A percentile compares a stretch with the other conserved stretches of the same genome.
phyloP scores from a whole-genome alignment of 2,329 filamentous ascomycete genomes.

The Periconia digitata region DNA sequence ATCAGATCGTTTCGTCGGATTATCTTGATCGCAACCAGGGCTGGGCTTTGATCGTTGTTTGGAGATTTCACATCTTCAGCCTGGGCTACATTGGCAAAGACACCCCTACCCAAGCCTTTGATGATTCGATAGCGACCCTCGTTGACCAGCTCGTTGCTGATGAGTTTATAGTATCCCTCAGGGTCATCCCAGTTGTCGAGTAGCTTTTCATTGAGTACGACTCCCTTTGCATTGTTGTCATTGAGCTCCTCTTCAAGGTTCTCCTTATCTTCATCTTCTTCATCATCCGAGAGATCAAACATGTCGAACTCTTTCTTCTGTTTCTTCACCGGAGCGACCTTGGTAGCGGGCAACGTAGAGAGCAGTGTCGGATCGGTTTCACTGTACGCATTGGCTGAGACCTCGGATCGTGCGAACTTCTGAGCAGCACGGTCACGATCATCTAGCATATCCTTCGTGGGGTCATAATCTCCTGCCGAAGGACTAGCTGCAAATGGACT shows the following conservation, averaged over 20 bases:
- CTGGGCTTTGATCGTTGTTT: slow-evolving; percentile 47
- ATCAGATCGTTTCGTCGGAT: slow-evolving; percentile 95
- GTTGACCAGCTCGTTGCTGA: slow-evolving; percentile 86
- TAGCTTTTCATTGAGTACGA: slow-evolving; percentile 66
- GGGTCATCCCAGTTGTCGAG: slow-evolving; percentile 92
- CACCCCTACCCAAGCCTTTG: slow-evolving; percentile 84
- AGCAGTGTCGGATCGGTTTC: slow-evolving; percentile 58
- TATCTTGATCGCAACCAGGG: slow-evolving; percentile 93
- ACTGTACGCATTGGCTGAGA: slow-evolving; percentile 57
- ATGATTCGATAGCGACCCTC: slow-evolving; percentile 85
- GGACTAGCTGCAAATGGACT: slow-evolving; percentile 62
- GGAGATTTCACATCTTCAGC: slow-evolving; percentile 52
- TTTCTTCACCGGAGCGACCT: slow-evolving; percentile 38
- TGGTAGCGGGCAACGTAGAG: slow-evolving; percentile 51
- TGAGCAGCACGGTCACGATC: slow-evolving; percentile 72
- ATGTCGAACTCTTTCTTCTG: slow-evolving; percentile 61
- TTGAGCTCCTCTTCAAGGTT: slow-evolving; percentile 62
- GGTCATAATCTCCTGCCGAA: slow-evolving; percentile 92
- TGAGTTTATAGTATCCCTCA: slow-evolving; percentile 95
- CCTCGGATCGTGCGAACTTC: slow-evolving; percentile 41
- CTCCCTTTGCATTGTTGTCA: slow-evolving; percentile 24
- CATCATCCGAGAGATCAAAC: slow-evolving; percentile 65
- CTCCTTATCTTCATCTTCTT: slow-evolving; percentile 76
- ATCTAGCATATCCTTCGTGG: slow-evolving; percentile 83
- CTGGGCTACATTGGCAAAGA: slow-evolving; percentile 95